These are phyloP conservation scores for Leucoagaricus sp. DNA, from an alignment of 1,284 basidiomycete genomes.

Conservation along the genomic window DNA sequence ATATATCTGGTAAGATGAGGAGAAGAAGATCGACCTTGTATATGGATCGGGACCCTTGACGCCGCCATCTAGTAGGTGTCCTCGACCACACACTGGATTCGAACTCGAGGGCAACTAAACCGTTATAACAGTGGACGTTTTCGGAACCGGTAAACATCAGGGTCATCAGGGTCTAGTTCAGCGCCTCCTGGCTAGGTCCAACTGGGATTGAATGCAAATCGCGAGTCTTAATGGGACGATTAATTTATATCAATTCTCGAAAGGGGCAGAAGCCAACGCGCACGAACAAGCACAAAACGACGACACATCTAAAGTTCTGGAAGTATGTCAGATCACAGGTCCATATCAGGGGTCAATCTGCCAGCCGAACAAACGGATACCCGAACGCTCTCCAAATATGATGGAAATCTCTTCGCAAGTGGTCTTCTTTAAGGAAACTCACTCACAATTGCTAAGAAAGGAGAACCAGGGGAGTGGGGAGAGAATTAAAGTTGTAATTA, in stretches of 20 bases:
- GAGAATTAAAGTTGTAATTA: conserved; percentile 55
- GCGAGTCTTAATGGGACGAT: conserved; percentile 17
- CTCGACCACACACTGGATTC: not conserved
- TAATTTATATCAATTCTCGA: conserved; percentile 43
- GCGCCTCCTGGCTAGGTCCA: conserved; percentile 11
- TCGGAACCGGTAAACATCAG: conserved; percentile 17
- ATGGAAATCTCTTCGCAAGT: conserved; percentile 33
- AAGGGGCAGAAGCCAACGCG: conserved; percentile 29
- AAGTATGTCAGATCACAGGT: conserved; percentile 49
- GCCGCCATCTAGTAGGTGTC: conserved; percentile 1
- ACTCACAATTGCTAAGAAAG: conserved; percentile 42
- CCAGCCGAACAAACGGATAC: conserved; percentile 37
- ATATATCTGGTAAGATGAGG: conserved; percentile 9
- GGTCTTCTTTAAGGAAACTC: conserved; percentile 38
- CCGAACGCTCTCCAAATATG: conserved; percentile 34
- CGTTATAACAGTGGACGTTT: conserved; percentile 14
- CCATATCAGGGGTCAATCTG: conserved; percentile 46
- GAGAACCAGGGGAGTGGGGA: conserved; percentile 42
- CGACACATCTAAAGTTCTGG: conserved; percentile 50
- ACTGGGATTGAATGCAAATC: conserved; percentile 19
- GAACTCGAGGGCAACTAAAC: conserved; percentile 1
- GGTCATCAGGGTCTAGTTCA: conserved; percentile 16
- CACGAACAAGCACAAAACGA: conserved; percentile 36
- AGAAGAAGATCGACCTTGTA: conserved; percentile 10
- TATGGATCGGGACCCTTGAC: conserved; percentile 6